Evolutionary conservation across 2,329 filamentous ascomycete species (phyloP).

Genomic region (Incumbomyces delicatus): DNA sequence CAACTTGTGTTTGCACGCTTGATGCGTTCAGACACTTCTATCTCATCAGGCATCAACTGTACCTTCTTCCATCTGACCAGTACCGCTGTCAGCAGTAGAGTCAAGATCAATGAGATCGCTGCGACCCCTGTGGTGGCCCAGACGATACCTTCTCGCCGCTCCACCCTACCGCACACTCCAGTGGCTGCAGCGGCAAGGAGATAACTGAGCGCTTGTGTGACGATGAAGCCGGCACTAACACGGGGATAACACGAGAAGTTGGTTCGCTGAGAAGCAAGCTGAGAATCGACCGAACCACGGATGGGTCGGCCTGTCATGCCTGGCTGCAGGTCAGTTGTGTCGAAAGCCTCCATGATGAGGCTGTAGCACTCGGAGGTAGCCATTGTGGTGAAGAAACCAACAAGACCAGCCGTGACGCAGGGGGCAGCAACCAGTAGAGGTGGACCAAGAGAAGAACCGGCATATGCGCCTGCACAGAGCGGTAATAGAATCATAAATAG

Average conservation of each 20-base stretch:
- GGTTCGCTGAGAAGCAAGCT: constrained; percentile 42
- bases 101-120: constrained; percentile 55
- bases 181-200: constrained; percentile 59
- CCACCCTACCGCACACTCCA: constrained; percentile 57
- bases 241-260: constrained; percentile 71
- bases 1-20: constrained; percentile 30
- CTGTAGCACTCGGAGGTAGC: constrained; percentile 68
- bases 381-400: constrained; percentile 63
- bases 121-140: constrained; percentile 60
- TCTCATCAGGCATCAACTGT: constrained; percentile 53
- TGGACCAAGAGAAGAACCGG: constrained; percentile 54
- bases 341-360: constrained; percentile 70
- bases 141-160: constrained; percentile 56
- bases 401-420: constrained; percentile 53
- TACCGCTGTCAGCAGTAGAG: constrained; percentile 51
- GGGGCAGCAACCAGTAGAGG: constrained; percentile 53
- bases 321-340: constrained; percentile 68
- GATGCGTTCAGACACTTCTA: constrained; percentile 4
- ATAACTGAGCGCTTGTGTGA: constrained; percentile 61
- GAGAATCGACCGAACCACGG: constrained; percentile 29
- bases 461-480: constrained; percentile 57
- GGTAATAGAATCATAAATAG: constrained; percentile 60
- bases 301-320: constrained; percentile 54
- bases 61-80: constrained; percentile 57
- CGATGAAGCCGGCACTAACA: constrained; percentile 60